Percentiles rank a stretch among this genome's conserved stretches.
phyloP scores from a whole-genome alignment of 1,139 yeast species.

The Nakaseomyces nivariensis region DNA sequence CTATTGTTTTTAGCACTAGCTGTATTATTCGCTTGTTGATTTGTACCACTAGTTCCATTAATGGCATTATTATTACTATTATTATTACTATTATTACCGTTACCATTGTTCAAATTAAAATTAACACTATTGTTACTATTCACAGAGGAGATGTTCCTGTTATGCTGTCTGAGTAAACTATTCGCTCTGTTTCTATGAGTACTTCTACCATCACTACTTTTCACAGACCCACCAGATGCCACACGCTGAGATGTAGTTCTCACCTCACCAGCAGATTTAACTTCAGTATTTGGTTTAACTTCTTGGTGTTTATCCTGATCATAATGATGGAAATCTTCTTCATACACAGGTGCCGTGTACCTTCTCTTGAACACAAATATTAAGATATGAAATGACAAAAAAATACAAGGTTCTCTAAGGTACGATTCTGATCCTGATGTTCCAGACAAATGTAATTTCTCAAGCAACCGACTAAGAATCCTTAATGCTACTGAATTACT shows the following conservation, averaged over 20 bases:
- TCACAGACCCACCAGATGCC: background rate
- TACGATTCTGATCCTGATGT: constrained; percentile 1
- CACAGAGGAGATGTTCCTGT: background rate
- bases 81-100: background rate
- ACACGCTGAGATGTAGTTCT: background rate
- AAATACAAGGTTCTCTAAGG: constrained; percentile 9
- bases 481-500: background rate
- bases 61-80: background rate
- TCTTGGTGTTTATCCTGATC: background rate
- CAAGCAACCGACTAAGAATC: background rate
- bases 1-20: background rate
- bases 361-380: constrained; percentile 14
- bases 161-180: background rate
- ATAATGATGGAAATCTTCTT: background rate
- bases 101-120: background rate
- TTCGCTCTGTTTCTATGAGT: background rate
- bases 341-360: background rate
- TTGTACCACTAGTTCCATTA: background rate
- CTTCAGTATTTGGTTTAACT: background rate
- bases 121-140: background rate
- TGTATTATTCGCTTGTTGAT: background rate
- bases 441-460: background rate
- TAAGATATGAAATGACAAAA: constrained; percentile 22
- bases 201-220: background rate
- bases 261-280: background rate